Evolutionary conservation across 169 alveolate species (phyloP), one percentile per base, ranked within the genome.

Genomic region (Haemoproteus tartakovskyi): DNA sequence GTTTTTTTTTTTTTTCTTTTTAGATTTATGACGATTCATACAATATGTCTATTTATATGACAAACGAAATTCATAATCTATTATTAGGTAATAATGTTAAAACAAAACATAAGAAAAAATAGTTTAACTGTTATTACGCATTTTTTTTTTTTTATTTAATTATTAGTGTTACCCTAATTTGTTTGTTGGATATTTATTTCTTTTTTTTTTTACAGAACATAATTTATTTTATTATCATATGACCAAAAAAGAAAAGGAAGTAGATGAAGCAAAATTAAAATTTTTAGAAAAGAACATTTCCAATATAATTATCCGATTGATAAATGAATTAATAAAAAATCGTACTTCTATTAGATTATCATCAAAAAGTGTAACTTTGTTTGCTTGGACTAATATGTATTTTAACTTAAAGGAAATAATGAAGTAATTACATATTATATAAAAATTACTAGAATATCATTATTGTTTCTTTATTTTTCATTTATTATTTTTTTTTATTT

Each of bases 301-400:
- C 9, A 33, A 33, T 33, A 33, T 19, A 50, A 33, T 57, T 74
- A 45, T 56, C 54, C 74, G 84, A 57, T 62, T 74, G 37, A 74
- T 57, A 74, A 74, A 74, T 50, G 84, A 74, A 38, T 56, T 59
- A 57, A 74, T 74, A 12, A 74, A 74, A 74, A 74, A 74, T 56
- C 29, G 84, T 22, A 56, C 57, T 1, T 74, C 50, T 21, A 51
- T 57, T 14, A 56, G 59, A 26, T 16, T 74, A 29, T 74, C 84
- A 6, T 74, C 84, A 12, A 74, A 74, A 51, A 74, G 63, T 45
- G 54, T 74, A 46, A 74, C 63, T 57, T 51, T 74, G 12, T 36
- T 74, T 57, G 84, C 84, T 14, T 74, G 84, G 84, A 8, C 84
- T 21, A 11, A 56, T 12, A 74, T 74, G 24, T 38, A 74, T 48